Percentiles rank a stretch among this genome's conserved stretches.
Conservation (phyloP, 2,329 filamentous ascomycete species). For the Trematosphaeria pertusa region DNA sequence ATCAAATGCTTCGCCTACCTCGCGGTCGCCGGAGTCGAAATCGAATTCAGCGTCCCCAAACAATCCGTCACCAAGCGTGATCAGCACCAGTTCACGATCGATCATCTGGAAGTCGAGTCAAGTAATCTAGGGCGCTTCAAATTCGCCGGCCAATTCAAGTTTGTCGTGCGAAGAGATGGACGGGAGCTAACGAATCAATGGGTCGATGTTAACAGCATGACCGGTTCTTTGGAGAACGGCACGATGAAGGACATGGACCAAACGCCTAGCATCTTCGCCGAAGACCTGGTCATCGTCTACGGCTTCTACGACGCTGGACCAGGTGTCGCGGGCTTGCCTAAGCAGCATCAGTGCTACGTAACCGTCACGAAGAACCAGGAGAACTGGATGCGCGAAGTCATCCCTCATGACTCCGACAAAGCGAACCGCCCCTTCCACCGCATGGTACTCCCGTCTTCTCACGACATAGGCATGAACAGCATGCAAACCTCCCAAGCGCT, state of each 20-base stretch:
- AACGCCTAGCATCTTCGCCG: slow-evolving; percentile 36
- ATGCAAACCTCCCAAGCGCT: slow-evolving; percentile 53
- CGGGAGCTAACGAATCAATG: slow-evolving; percentile 53
- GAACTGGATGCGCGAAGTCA: slow-evolving; percentile 54
- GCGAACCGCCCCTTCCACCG: slow-evolving; percentile 52
- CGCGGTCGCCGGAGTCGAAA: slow-evolving; percentile 47
- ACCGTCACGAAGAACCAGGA: slow-evolving; percentile 54
- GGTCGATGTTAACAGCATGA: slow-evolving; percentile 56
- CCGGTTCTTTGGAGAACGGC: slow-evolving; percentile 52
- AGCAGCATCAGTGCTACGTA: slow-evolving; percentile 53
- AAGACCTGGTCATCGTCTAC: slow-evolving; percentile 53
- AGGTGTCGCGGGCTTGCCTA: slow-evolving; percentile 52
- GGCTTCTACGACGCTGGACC: slow-evolving; percentile 59
- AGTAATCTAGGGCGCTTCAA: slow-evolving; percentile 53
- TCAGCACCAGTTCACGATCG: slow-evolving; percentile 47
- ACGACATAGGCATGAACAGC: slow-evolving; percentile 62
- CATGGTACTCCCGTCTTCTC: slow-evolving; percentile 55
- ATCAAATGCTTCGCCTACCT: slow-evolving; percentile 43
- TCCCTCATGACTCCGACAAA: slow-evolving; percentile 48
- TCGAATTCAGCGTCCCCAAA: slow-evolving; percentile 56
- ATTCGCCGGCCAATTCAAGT: slow-evolving; percentile 55
- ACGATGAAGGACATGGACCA: slow-evolving; percentile 44
- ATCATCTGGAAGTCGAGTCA: slow-evolving; percentile 57
- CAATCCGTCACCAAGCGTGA: slow-evolving; percentile 38
- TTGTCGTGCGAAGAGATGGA: slow-evolving; percentile 47